phyloP scores from a whole-genome alignment of 2,329 filamentous ascomycete genomes.

The Pseudovirgaria hyperparasitica region DNA sequence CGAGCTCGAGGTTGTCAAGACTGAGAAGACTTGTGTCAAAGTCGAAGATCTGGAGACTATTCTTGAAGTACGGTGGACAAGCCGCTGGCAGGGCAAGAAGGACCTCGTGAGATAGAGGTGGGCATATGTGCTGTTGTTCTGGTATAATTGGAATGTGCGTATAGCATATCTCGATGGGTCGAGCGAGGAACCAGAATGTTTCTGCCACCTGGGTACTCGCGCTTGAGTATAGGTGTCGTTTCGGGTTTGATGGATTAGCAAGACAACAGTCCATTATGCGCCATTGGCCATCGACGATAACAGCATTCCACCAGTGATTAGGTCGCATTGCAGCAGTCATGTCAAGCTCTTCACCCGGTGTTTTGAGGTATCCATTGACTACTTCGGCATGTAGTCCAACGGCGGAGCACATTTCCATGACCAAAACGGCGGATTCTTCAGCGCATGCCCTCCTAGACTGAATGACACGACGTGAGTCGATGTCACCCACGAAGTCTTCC shows the following conservation, averaged over 20 bases:
- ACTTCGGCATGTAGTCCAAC: conserved; percentile 81
- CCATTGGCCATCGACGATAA: conserved; percentile 90
- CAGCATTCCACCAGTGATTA: conserved; percentile 97
- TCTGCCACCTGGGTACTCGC: conserved; percentile 60
- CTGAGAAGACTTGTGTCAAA: conserved; percentile 81
- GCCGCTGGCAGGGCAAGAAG: conserved; percentile 76
- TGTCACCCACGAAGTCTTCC: conserved; percentile 75
- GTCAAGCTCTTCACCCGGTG: conserved; percentile 64
- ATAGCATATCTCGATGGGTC: conserved; percentile 84
- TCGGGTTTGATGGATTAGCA: conserved; percentile 81
- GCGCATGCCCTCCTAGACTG: conserved; percentile 73
- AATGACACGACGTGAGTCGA: conserved; percentile 74
- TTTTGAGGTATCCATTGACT: conserved; percentile 80
- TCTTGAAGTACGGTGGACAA: conserved; percentile 78
- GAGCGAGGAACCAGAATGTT: conserved; percentile 83
- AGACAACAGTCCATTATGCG: conserved; percentile 90
- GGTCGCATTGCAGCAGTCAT: conserved; percentile 69
- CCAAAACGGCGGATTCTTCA: conserved; percentile 78
- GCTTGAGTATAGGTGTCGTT: conserved; percentile 63
- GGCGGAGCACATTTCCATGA: conserved; percentile 85
- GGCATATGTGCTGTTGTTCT: conserved; percentile 84
- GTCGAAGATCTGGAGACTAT: conserved; percentile 65
- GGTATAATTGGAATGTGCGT: conserved; percentile 85
- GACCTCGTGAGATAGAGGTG: conserved; percentile 73
- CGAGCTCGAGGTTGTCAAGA: conserved; percentile 85